phyloP scores from a whole-genome alignment of 208 protist species.

The Wallacemonas collosoma region DNA sequence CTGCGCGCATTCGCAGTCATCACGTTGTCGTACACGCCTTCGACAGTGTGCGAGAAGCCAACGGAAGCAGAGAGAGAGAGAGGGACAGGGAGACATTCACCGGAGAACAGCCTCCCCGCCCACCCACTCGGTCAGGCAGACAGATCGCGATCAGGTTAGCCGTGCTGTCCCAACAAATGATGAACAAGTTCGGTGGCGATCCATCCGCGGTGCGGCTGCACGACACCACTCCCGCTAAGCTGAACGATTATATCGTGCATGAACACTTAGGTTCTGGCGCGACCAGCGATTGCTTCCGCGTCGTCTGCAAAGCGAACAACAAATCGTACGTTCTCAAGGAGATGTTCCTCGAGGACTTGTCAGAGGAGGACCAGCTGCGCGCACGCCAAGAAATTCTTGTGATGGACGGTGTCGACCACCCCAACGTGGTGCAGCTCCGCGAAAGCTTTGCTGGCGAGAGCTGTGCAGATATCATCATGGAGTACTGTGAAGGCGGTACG shows the following conservation, averaged over 20 bases:
- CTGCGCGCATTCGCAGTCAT: not conserved
- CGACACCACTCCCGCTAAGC: slow-evolving; percentile 38
- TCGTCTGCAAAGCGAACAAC: slow-evolving; percentile 50
- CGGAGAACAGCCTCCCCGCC: too few species aligned
- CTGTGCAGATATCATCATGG: slow-evolving; percentile 91
- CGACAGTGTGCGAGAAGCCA: too few species aligned
- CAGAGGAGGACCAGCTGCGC: slow-evolving; percentile 63
- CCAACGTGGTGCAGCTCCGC: slow-evolving; percentile 89
- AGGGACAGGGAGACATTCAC: too few species aligned
- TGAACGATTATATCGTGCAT: slow-evolving; percentile 66
- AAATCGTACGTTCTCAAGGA: slow-evolving; percentile 84
- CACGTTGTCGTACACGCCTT: too few species aligned
- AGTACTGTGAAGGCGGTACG: slow-evolving; percentile 84
- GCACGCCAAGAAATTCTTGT: slow-evolving; percentile 87
- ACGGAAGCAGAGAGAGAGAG: too few species aligned
- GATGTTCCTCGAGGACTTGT: slow-evolving; percentile 78
- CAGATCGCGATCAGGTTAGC: too few species aligned
- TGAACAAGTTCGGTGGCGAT: not conserved
- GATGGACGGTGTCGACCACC: slow-evolving; percentile 87
- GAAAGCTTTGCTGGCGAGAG: slow-evolving; percentile 76
- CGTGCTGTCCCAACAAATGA: not conserved
- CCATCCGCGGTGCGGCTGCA: slow-evolving; percentile 8
- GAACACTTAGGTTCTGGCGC: slow-evolving; percentile 71
- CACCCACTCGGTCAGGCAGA: too few species aligned
- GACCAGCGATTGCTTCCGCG: slow-evolving; percentile 73